Evolutionary conservation across 2,329 filamentous ascomycete species (phyloP).

Genomic region (Fusarium proliferatum): DNA sequence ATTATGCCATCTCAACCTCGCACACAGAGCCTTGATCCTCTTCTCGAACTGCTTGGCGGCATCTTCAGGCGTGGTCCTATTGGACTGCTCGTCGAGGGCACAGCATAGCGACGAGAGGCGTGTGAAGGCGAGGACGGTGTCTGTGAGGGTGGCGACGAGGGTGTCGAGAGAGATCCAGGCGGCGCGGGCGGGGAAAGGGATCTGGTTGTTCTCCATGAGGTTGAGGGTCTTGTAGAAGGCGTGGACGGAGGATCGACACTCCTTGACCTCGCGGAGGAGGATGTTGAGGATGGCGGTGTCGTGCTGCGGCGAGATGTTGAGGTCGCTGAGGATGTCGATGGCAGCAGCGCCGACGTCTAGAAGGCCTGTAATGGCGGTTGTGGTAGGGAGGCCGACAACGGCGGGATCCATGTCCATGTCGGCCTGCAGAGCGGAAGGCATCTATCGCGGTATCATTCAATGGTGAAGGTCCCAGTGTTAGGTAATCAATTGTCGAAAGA

Average conservation of each 20-base stretch:
- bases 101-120: slow-evolving; percentile 48
- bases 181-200: slow-evolving; percentile 51
- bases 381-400: slow-evolving; percentile 47
- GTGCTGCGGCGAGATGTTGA: slow-evolving; percentile 47
- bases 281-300: slow-evolving; percentile 45
- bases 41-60: slow-evolving; percentile 40
- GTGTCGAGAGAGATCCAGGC: slow-evolving; percentile 51
- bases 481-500: background rate
- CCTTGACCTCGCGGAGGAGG: slow-evolving; percentile 51
- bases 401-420: slow-evolving; percentile 38
- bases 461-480: background rate
- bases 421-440: slow-evolving; percentile 40
- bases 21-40: slow-evolving; percentile 46
- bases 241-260: slow-evolving; percentile 53
- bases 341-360: slow-evolving; percentile 50
- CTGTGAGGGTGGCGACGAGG: slow-evolving; percentile 51
- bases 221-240: slow-evolving; percentile 51
- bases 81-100: slow-evolving; percentile 40
- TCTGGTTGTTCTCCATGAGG: slow-evolving; percentile 48
- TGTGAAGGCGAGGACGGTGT: slow-evolving; percentile 51
- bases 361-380: slow-evolving; percentile 53
- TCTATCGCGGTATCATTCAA: slow-evolving; percentile 32
- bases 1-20: slow-evolving; percentile 52
- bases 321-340: slow-evolving; percentile 51
- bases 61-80: slow-evolving; percentile 29